Conservation (phyloP, 495 filamentous ascomycete genomes). For the Parachaetomium inaequale region DNA sequence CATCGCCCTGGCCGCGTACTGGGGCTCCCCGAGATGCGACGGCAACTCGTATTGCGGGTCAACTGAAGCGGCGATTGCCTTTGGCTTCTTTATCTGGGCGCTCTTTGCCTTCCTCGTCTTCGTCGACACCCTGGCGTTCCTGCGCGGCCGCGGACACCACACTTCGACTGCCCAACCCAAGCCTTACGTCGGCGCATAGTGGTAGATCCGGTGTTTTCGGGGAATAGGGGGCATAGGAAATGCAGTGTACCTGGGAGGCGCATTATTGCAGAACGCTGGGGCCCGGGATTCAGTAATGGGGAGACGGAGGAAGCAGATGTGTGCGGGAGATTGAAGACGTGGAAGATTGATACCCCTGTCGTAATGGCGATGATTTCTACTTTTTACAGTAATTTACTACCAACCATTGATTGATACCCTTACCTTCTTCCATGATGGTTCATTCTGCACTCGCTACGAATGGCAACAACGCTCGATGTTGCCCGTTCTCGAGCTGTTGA, state of each 20-base stretch:
- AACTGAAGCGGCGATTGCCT: conserved; percentile 44
- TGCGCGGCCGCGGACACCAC: conserved; percentile 32
- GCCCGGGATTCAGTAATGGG: neutral
- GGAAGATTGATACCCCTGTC: conserved; percentile 9
- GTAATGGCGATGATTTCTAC: neutral
- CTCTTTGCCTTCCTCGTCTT: conserved; percentile 39
- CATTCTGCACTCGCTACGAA: no score
- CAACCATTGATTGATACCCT: neutral
- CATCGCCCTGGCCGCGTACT: conserved; percentile 64
- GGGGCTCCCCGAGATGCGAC: conserved; percentile 44
- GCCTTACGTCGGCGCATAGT: conserved; percentile 33
- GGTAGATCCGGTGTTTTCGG: no score
- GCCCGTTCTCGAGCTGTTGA: no score
- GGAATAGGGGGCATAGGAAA: neutral
- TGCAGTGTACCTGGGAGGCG: neutral
- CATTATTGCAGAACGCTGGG: neutral
- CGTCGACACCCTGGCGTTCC: conserved; percentile 35
- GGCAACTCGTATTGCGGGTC: conserved; percentile 36
- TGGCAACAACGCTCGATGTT: no score
- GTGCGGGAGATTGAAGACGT: neutral
- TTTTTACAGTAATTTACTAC: neutral
- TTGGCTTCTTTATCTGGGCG: conserved; percentile 47
- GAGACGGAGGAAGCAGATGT: neutral
- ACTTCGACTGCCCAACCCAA: conserved; percentile 24
- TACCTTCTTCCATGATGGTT: neutral